Evolutionary conservation across 2,329 filamentous ascomycete genomes (phyloP).

Genomic region (Chaetoscypha palmicola): DNA sequence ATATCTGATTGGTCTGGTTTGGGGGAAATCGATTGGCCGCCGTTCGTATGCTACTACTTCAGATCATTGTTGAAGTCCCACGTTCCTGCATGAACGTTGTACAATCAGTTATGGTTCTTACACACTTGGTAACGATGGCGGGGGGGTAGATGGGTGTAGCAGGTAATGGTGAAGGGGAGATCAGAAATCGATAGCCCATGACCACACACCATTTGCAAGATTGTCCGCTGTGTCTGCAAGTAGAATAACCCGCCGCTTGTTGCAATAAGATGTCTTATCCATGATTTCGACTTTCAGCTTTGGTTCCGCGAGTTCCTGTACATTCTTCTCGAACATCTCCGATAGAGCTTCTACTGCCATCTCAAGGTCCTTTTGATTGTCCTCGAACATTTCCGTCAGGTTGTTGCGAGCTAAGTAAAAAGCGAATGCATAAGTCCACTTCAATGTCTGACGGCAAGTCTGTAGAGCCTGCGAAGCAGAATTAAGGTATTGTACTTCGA

Average conservation of each 20-base stretch:
- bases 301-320: conserved; percentile 73
- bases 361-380: conserved; percentile 97
- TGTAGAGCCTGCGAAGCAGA: conserved; percentile 89
- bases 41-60: too few relatives aligned
- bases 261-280: conserved; percentile 98
- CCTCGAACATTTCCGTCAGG: conserved; percentile 92
- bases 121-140: not conserved
- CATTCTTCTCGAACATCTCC: conserved; percentile 99
- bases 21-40: not conserved
- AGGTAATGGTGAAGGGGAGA: conserved; percentile 15
- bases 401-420: conserved; percentile 97
- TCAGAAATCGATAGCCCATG: conserved; percentile 25
- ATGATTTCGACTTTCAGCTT: conserved; percentile 97
- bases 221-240: conserved; percentile 91
- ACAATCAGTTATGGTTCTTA: conserved; percentile 14
- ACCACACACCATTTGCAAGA: conserved; percentile 68
- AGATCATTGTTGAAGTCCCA: conserved; percentile 19
- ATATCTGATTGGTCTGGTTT: not conserved
- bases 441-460: conserved; percentile 94
- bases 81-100: conserved; percentile 15
- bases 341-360: conserved; percentile 94
- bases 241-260: conserved; percentile 80
- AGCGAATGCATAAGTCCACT: conserved; percentile 99
- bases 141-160: conserved; percentile 9
- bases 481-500: conserved; percentile 95